phyloP scores from a whole-genome alignment of 2,329 filamentous ascomycete species.

The Albifimbria verrucaria region DNA sequence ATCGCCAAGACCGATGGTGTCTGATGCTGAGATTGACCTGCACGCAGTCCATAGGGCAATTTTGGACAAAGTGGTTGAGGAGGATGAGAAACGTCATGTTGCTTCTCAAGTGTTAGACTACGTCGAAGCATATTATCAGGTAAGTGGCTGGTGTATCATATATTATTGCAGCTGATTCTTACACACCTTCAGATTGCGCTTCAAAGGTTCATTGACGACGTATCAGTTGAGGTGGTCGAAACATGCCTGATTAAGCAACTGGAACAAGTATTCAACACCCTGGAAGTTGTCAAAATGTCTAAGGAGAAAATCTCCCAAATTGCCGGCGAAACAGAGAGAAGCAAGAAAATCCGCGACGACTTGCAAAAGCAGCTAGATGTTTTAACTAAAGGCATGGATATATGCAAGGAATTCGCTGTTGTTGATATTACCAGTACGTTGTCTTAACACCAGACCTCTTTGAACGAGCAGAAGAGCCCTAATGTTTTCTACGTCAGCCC shows the following conservation, averaged over 20 bases:
- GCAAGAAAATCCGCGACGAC: neutral
- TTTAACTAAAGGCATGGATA: neutral
- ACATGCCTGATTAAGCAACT: slow-evolving; percentile 14
- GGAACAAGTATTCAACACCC: slow-evolving; percentile 13
- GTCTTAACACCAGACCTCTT: neutral
- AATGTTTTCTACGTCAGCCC: too few relatives aligned
- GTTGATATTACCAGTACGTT: neutral
- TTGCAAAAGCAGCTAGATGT: slow-evolving; percentile 4
- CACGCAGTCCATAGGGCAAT: neutral
- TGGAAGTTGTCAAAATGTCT: slow-evolving; percentile 12
- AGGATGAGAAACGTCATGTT: slow-evolving; percentile 25
- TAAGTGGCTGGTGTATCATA: slow-evolving; percentile 11
- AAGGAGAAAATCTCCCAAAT: slow-evolving; percentile 13
- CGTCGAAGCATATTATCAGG: slow-evolving; percentile 40
- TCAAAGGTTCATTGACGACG: slow-evolving; percentile 17
- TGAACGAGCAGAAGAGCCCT: too few relatives aligned
- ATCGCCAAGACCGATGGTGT: neutral
- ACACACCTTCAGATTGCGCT: slow-evolving; percentile 13
- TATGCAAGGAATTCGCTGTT: neutral
- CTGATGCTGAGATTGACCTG: too few relatives aligned
- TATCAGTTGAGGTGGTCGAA: slow-evolving; percentile 22
- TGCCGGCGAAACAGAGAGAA: slow-evolving; percentile 15
- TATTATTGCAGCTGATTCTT: neutral
- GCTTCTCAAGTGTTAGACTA: slow-evolving; percentile 32
- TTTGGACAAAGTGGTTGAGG: slow-evolving; percentile 1